phyloP scores from a whole-genome alignment of 2,329 filamentous ascomycete genomes.

The Nannizziopsis arthrosporioides region DNA sequence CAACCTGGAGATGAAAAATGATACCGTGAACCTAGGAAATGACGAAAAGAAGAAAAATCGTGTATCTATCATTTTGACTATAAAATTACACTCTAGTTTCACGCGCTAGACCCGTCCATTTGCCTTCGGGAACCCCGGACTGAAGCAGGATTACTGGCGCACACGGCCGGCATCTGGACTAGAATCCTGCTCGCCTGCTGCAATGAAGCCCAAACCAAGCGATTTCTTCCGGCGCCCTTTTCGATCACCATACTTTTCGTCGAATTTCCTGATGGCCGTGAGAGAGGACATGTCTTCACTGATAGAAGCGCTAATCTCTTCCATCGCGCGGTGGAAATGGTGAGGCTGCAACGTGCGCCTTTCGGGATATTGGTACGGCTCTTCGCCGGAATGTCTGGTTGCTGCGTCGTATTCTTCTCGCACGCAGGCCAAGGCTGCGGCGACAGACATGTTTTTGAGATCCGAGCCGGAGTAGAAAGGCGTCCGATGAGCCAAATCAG shows the following conservation, averaged over 20 bases:
- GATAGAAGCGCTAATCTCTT: slow-evolving; percentile 84
- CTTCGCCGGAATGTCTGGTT: slow-evolving; percentile 26
- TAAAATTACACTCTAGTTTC: background rate
- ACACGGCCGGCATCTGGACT: slow-evolving; percentile 15
- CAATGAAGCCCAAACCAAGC: slow-evolving; percentile 39
- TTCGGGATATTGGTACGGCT: slow-evolving; percentile 52
- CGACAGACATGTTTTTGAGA: slow-evolving; percentile 41
- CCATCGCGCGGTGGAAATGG: slow-evolving; percentile 77
- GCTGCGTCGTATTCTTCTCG: slow-evolving; percentile 36
- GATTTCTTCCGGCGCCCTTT: slow-evolving; percentile 54
- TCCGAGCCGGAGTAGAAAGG: slow-evolving; percentile 43
- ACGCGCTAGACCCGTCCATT: no score
- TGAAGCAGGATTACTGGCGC: slow-evolving; percentile 10
- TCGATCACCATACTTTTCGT: slow-evolving; percentile 84
- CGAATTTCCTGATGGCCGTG: slow-evolving; percentile 81
- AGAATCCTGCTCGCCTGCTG: slow-evolving; percentile 8
- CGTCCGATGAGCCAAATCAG: slow-evolving; percentile 35
- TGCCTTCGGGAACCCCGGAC: background rate
- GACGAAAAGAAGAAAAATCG: no score
- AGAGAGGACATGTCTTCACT: slow-evolving; percentile 86
- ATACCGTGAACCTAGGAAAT: no score
- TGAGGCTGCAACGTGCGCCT: slow-evolving; percentile 51
- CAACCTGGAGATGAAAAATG: background rate
- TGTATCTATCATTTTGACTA: background rate
- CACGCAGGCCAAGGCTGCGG: slow-evolving; percentile 40